Base-by-base conservation (phyloP, 1,284 basidiomycete genomes). In the Inonotus obliquus region DNA sequence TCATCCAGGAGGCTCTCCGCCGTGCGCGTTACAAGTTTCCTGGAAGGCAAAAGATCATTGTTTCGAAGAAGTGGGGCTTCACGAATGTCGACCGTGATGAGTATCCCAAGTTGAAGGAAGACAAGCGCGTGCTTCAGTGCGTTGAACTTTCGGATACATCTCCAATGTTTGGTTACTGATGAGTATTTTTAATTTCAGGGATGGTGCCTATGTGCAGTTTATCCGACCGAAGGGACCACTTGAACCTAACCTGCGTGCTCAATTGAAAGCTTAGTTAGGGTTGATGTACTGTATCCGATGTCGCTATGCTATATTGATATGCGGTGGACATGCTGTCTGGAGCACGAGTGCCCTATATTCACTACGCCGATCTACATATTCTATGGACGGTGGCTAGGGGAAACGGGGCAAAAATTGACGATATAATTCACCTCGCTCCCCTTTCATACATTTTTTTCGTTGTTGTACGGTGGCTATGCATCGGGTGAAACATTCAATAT, bases 21-120 rank as follows among this genome's bases (percentile, higher is more conserved):
- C 93, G 94, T 71, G 94, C 96, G 52, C 93, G 96, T 66, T 98
- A 98, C 89, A 99, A 98, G 88, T 98, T 98, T 91, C 96, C 96
- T 59, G 96, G 96, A 69, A 89, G 96, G 75, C 96, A 98, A 82
- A 98, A 98, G 89, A 97, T 98, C 79, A 98, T 98, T 70, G 84
- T 98, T 70, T 94, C 91, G 67, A 93, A 94, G 86, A 96, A 95
- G 84, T 95, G 93, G 92, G 96, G 96, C 68, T 98, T 99, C 84
- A 98, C 96, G 65, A 92, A 92, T 73, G 94, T 98, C 68, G 86
- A 89, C 76, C 89, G 94, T 75, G 88, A 88, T 73, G 92, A 96
- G 65, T 98, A 97, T 79, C 72, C 85, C 72, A 87, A 87, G 78
- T 82, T 96, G 69, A 96, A 96, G 83, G 86, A 87, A 73, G 88